Evolutionary conservation across 176 grass and related monocot genomes (phyloP).

Genomic region (Phoenix roebelenii): DNA sequence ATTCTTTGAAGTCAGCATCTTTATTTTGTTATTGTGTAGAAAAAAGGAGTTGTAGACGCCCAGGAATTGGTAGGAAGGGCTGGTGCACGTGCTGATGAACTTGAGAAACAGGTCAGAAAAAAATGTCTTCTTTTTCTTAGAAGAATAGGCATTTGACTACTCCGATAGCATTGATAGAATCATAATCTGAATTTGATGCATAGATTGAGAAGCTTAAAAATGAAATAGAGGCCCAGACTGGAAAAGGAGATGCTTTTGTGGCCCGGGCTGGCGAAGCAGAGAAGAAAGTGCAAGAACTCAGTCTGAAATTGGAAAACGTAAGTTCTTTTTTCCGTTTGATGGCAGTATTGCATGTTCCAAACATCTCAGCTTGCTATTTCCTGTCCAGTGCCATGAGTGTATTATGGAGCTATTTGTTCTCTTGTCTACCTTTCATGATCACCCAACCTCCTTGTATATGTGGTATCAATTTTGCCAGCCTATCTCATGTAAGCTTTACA

Average conservation of each 20-base stretch:
- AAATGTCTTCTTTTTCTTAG: no score
- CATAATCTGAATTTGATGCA: background rate
- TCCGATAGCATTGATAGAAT: no score
- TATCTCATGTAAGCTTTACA: no score
- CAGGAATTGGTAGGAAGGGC: constrained; percentile 1
- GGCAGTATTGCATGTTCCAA: no score
- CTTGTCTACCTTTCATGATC: no score
- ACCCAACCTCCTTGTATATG: no score
- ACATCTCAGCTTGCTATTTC: no score
- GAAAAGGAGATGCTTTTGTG: constrained; percentile 40
- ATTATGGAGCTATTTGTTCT: no score
- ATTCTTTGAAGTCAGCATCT: no score
- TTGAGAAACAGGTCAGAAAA: constrained; percentile 1
- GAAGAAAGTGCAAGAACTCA: constrained; percentile 26
- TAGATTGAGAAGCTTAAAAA: constrained; percentile 42
- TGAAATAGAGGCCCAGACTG: constrained; percentile 38
- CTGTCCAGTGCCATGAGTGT: no score
- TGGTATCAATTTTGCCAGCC: no score
- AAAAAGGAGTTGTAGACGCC: constrained; percentile 7
- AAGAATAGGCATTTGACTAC: no score
- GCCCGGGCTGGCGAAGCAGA: constrained; percentile 26
- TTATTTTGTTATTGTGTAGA: background rate
- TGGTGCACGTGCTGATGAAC: constrained; percentile 5
- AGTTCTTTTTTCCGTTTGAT: constrained; percentile 9
- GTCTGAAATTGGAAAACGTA: constrained; percentile 30